Conservation (phyloP, 176 grass and related monocot genomes). For the Chrysopogon serrulatus region DNA sequence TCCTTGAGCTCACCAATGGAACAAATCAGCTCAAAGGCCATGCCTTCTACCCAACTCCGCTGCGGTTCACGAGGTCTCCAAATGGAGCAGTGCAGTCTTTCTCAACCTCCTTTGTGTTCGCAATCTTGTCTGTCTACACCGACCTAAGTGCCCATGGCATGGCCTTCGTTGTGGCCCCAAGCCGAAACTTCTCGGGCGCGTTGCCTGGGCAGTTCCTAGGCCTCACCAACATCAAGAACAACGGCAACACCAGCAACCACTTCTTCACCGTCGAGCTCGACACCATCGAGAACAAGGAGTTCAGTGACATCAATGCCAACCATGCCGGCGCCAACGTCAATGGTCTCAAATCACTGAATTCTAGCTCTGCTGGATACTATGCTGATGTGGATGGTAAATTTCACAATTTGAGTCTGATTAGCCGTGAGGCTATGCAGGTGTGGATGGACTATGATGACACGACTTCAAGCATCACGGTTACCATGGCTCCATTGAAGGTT, state of each 20-base stretch:
- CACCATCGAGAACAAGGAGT: constrained; percentile 34
- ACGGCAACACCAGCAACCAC: constrained; percentile 32
- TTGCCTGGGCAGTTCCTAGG: constrained; percentile 30
- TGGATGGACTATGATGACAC: constrained; percentile 32
- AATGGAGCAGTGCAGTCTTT: constrained; percentile 14
- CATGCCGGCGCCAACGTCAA: constrained; percentile 42
- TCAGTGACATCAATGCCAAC: constrained; percentile 40
- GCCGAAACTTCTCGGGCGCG: not conserved
- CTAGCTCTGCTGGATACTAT: constrained; percentile 25
- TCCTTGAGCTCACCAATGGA: constrained; percentile 45
- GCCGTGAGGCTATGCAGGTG: constrained; percentile 33
- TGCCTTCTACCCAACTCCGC: constrained; percentile 18
- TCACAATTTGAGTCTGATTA: constrained; percentile 31
- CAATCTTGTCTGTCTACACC: not conserved
- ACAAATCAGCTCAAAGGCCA: constrained; percentile 10
- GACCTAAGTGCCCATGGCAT: constrained; percentile 37
- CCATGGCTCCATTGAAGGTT: constrained; percentile 20
- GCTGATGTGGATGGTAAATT: constrained; percentile 21
- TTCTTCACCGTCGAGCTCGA: constrained; percentile 42
- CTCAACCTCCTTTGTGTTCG: constrained; percentile 41
- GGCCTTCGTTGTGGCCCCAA: constrained; percentile 28
- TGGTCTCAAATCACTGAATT: constrained; percentile 4
- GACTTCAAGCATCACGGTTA: not conserved
- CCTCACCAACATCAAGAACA: constrained; percentile 25
- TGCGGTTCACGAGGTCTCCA: not conserved